Evolutionary conservation across 768 basidiomycete genomes (phyloP).

Genomic region (Pisolithus microcarpus): DNA sequence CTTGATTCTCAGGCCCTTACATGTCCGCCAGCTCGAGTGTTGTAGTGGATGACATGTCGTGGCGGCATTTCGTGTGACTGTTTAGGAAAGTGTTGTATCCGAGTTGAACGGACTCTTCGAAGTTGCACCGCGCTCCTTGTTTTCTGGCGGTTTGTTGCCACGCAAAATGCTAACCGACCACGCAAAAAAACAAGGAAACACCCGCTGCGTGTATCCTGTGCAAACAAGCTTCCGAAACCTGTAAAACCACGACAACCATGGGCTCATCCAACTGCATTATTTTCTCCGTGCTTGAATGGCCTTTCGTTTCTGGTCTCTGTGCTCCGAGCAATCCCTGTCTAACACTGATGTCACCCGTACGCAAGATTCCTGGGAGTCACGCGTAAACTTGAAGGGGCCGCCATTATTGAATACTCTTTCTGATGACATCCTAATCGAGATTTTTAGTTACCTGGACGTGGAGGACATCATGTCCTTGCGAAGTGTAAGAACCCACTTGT

Average conservation of each 20-base stretch:
- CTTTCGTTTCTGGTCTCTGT: slow-evolving; percentile 17
- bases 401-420: slow-evolving; percentile 27
- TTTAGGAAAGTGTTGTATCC: slow-evolving; percentile 22
- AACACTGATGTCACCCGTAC: slow-evolving; percentile 7
- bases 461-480: slow-evolving; percentile 33
- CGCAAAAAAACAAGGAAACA: slow-evolving; percentile 14
- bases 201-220: background rate
- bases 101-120: slow-evolving; percentile 1
- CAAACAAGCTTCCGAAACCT: slow-evolving; percentile 14
- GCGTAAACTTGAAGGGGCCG: slow-evolving; percentile 17
- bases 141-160: slow-evolving; percentile 15
- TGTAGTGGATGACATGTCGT: background rate
- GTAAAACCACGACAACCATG: slow-evolving; percentile 14
- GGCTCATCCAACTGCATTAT: background rate
- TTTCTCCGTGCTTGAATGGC: slow-evolving; percentile 12
- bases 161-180: slow-evolving; percentile 9
- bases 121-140: slow-evolving; percentile 15
- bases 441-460: slow-evolving; percentile 31
- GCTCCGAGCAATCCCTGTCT: slow-evolving; percentile 12
- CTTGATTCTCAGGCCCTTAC: too few relatives aligned
- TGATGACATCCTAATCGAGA: slow-evolving; percentile 35
- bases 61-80: too few relatives aligned
- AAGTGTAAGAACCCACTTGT: slow-evolving; percentile 20
- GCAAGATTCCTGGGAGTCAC: slow-evolving; percentile 21
- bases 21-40: background rate